phyloP scores from a whole-genome alignment of 352 stramenopile genomes.

The Pseudoperonospora humuli region DNA sequence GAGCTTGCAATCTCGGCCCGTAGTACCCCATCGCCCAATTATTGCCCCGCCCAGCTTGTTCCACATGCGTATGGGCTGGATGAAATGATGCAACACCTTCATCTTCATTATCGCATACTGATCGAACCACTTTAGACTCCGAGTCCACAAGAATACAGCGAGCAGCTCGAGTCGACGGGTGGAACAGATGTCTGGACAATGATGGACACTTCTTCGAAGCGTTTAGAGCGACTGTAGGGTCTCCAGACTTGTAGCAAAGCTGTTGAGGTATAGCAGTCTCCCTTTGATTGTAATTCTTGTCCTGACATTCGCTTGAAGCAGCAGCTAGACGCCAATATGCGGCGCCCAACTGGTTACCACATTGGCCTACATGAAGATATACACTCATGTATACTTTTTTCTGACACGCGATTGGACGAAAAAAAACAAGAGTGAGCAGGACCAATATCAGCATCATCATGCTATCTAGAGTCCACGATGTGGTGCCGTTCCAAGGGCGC shows the following conservation, averaged over 20 bases:
- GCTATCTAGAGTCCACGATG: conserved; percentile 30
- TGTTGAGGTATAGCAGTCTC: neutral
- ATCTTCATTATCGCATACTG: conserved; percentile 14
- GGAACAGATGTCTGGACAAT: conserved; percentile 42
- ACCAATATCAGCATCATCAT: conserved; percentile 9
- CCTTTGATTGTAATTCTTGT: neutral
- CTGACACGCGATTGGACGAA: conserved; percentile 7
- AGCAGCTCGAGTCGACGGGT: conserved; percentile 29
- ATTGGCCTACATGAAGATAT: conserved; percentile 64
- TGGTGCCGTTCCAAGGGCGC: conserved; percentile 56
- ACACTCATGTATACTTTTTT: conserved; percentile 35
- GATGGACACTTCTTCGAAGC: conserved; percentile 1
- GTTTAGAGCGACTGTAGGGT: neutral
- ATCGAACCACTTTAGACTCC: conserved; percentile 63
- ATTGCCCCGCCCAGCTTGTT: conserved; percentile 75
- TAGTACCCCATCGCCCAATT: conserved; percentile 88
- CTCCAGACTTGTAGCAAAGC: conserved; percentile 1
- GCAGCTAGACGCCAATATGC: conserved; percentile 53
- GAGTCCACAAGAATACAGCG: conserved; percentile 74
- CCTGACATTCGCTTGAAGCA: conserved; percentile 1
- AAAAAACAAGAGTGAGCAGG: neutral
- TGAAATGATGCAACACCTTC: conserved; percentile 11
- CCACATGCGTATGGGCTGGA: conserved; percentile 43
- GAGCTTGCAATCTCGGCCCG: conserved; percentile 16
- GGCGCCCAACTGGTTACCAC: conserved; percentile 69